Base-by-base conservation (phyloP, 1,284 basidiomycete genomes). In the Ganoderma sinense region DNA sequence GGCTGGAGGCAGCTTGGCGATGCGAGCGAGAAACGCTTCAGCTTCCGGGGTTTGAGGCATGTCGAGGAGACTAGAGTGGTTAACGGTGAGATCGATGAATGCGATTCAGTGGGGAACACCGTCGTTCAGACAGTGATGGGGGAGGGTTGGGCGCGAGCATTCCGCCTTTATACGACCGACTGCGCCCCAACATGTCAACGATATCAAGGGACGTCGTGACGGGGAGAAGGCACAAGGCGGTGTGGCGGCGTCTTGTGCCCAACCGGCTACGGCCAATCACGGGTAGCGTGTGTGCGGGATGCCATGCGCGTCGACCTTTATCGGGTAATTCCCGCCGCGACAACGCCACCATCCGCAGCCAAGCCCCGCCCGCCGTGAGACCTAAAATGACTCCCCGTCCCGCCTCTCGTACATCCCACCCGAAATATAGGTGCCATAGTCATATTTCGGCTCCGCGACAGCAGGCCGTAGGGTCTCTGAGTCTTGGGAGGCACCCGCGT, bases 11-110 rank as follows among this genome's bases (percentile, higher is more conserved):
- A 85, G 73, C 53, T 77, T 69, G n/a, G 76, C 68, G 68, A 87
- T 77, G 66, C 82, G 83, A 14, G 81, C 71, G 61, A 87, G 71
- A 68, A 87, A 87, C 0, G 83, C 80, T 74, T 81, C 69, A 39
- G 83, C 82, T 75, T 85, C 85, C 7, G 70, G 61, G 26, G 75
- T 76, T 69, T 80, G 79, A 11, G 73, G 72, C 77, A 79, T 79
- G 40, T 31, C 14, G 10, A 4, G 13, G 41, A 36, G 4, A 16
- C 33, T 51, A 26, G 13, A 23, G 58, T 26, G 58, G 58, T 59
- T 31, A 59, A 53, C 20, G 20, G 20, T 2, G 48, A 29, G 53
- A 20, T 56, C 16, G 58, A 60, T 23, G 58, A 7, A n/a, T 39
- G 39, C 36, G 33, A 60, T 60, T 60, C 36, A 36, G 36, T 7